Conservation (phyloP, 2,329 filamentous ascomycete genomes). For the Mariannaea sp. region DNA sequence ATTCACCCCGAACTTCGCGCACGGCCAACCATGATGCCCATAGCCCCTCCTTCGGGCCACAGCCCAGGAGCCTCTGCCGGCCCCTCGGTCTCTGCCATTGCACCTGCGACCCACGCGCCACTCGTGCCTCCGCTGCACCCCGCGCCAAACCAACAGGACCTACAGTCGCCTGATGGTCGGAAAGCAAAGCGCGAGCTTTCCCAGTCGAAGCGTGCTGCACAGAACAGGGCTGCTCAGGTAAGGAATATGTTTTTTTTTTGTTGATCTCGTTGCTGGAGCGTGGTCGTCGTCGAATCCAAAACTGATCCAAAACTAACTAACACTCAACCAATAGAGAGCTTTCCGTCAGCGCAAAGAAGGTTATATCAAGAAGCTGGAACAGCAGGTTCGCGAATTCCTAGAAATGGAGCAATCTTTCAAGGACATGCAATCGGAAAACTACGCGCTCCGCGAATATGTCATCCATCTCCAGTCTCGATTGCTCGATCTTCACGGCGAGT, state of each 20-base stretch:
- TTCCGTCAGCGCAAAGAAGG: conserved; percentile 98
- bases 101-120: conserved; percentile 34
- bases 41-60: conserved; percentile 42
- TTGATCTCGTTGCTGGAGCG: too few relatives aligned
- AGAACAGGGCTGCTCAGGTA: conserved; percentile 97
- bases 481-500: conserved; percentile 80
- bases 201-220: conserved; percentile 92
- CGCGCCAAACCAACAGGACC: conserved; percentile 32
- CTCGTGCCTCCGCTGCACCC: conserved; percentile 26
- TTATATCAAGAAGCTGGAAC: conserved; percentile 97
- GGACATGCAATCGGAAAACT: conserved; percentile 84
- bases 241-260: conserved; percentile 38
- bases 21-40: conserved; percentile 46
- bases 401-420: conserved; percentile 79
- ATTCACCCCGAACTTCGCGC: conserved; percentile 56
- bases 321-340: conserved; percentile 68
- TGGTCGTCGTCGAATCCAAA: too few relatives aligned
- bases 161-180: conserved; percentile 57
- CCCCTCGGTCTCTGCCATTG: conserved; percentile 37
- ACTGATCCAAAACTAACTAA: too few relatives aligned
- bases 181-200: conserved; percentile 91
- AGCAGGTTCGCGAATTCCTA: conserved; percentile 83
- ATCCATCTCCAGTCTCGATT: conserved; percentile 86
- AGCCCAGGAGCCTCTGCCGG: conserved; percentile 39
- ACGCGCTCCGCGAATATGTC: conserved; percentile 88